Percentiles rank a stretch among this genome's conserved stretches.
Evolutionary conservation across 1,284 basidiomycete genomes (phyloP).

Genomic region (Ustilago sp.): DNA sequence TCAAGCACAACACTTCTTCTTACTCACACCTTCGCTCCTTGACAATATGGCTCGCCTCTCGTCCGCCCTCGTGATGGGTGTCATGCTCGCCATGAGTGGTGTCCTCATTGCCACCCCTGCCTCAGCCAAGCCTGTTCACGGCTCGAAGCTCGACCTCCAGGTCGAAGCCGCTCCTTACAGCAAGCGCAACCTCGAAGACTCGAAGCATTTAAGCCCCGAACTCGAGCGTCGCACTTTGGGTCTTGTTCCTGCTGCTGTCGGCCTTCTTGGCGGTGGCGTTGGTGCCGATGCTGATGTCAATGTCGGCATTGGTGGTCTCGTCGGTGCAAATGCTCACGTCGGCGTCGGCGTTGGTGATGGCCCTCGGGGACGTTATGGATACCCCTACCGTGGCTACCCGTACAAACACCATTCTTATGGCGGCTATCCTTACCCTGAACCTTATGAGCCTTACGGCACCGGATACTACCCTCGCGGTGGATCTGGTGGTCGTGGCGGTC

Average conservation of each 20-base stretch:
- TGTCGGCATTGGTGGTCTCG: background rate
- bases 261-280: background rate
- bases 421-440: background rate
- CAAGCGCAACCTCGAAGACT: background rate
- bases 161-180: background rate
- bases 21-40: background rate
- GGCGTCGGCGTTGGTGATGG: background rate
- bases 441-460: background rate
- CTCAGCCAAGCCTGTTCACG: slow-evolving; percentile 8
- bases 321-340: background rate
- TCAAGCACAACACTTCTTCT: slow-evolving; percentile 3
- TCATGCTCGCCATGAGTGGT: slow-evolving; percentile 35
- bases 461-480: slow-evolving; percentile 1
- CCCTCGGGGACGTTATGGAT: background rate
- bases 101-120: slow-evolving; percentile 7
- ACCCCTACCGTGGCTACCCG: slow-evolving; percentile 9
- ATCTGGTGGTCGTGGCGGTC: background rate
- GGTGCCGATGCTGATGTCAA: slow-evolving; percentile 1
- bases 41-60: slow-evolving; percentile 35
- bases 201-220: background rate
- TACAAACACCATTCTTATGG: background rate
- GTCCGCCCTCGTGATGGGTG: slow-evolving; percentile 21
- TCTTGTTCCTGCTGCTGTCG: background rate
- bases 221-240: slow-evolving; percentile 21
- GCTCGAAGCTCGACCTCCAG: slow-evolving; percentile 13